Conservation (phyloP, 495 filamentous ascomycete genomes). For the Penicillium canariense region DNA sequence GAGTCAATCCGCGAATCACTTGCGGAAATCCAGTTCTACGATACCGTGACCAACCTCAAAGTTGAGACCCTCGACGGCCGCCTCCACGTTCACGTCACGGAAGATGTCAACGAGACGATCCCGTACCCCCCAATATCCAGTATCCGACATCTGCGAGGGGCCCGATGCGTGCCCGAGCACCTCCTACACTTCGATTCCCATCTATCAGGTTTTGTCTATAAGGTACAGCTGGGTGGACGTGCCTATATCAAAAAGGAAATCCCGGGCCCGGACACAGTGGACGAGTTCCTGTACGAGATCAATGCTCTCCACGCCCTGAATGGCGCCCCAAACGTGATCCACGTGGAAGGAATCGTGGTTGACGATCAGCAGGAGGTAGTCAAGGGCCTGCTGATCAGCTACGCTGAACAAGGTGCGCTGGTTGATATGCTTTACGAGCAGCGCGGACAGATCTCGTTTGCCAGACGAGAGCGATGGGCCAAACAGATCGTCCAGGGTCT, state of each 20-base stretch:
- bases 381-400: conserved; percentile 89
- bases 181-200: conserved; percentile 84
- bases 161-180: conserved; percentile 62
- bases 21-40: conserved; percentile 88
- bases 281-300: conserved; percentile 97
- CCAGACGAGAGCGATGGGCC: conserved; percentile 83
- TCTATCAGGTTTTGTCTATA: conserved; percentile 96
- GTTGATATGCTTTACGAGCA: conserved; percentile 88
- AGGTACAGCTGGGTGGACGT: conserved; percentile 66
- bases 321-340: conserved; percentile 73
- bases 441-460: conserved; percentile 63
- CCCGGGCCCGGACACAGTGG: conserved; percentile 90
- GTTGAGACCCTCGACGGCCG: conserved; percentile 85
- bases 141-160: conserved; percentile 70
- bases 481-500: conserved; percentile 88
- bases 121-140: conserved; percentile 74
- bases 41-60: conserved; percentile 94
- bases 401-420: conserved; percentile 81
- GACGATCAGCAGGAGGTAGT: conserved; percentile 72
- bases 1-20: conserved; percentile 93
- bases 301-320: conserved; percentile 84
- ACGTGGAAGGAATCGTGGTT: conserved; percentile 84
- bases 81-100: conserved; percentile 96
- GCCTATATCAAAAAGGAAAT: conserved; percentile 97
- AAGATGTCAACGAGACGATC: conserved; percentile 95